These are phyloP conservation scores for Xylaria sp. DNA, from an alignment of 2,329 filamentous ascomycete genomes.

Conservation along the genomic window DNA sequence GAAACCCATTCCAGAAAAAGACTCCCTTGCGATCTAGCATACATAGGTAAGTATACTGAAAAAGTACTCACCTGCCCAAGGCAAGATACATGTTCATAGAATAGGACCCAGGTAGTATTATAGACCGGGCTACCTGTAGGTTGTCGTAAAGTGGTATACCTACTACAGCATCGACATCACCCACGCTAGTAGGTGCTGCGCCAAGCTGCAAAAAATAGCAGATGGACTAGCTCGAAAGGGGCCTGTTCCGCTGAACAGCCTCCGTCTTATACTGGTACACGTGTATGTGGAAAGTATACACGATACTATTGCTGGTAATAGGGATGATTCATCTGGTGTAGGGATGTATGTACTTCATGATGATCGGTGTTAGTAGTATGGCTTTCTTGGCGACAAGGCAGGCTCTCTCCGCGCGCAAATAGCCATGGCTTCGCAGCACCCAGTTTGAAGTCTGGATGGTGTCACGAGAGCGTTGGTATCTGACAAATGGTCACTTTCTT, in stretches of 20 bases:
- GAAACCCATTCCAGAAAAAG: too few species aligned
- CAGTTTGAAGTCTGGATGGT: slow-evolving; percentile 19
- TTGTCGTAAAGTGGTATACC: background rate
- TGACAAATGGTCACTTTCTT: slow-evolving; percentile 27
- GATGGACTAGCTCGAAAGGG: slow-evolving; percentile 26
- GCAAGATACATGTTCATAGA: too few species aligned
- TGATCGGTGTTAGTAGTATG: background rate
- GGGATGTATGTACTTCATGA: background rate
- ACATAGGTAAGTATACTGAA: too few species aligned
- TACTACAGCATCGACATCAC: background rate
- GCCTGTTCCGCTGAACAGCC: slow-evolving; percentile 30
- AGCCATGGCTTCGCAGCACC: slow-evolving; percentile 9
- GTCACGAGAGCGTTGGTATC: slow-evolving; percentile 19
- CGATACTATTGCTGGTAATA: background rate
- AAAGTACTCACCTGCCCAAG: too few species aligned
- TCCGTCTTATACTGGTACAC: slow-evolving; percentile 6
- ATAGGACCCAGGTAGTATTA: too few species aligned
- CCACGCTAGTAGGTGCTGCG: slow-evolving; percentile 14
- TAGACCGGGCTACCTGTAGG: too few species aligned
- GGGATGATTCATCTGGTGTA: background rate
- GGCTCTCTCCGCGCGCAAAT: slow-evolving; percentile 7
- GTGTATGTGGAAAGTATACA: background rate
- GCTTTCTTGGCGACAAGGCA: slow-evolving; percentile 8
- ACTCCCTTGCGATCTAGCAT: too few species aligned
- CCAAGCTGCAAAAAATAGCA: slow-evolving; percentile 34